Evolutionary conservation across 116 monocot genomes (phyloP).

Genomic region (Cymodocea nodosa): DNA sequence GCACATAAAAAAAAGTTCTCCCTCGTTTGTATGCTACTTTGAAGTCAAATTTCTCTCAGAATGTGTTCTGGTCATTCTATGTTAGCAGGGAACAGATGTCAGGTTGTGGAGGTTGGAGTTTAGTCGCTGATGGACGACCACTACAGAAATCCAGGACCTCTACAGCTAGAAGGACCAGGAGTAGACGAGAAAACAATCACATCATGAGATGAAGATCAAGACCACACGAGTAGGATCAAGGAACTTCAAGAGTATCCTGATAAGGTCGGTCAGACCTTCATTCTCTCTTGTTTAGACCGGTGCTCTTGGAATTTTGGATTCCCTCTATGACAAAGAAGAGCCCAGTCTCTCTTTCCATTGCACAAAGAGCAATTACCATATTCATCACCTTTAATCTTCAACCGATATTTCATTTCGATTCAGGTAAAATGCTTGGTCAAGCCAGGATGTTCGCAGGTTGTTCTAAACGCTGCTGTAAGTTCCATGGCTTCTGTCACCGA

Average conservation of each 20-base stretch:
- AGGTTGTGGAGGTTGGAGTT: too few relatives aligned
- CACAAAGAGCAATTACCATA: too few relatives aligned
- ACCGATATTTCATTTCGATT: not conserved
- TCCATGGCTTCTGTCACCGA: slow-evolving; percentile 81
- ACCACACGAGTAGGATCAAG: slow-evolving; percentile 98
- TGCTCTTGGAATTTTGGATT: too few relatives aligned
- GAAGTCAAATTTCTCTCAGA: too few relatives aligned
- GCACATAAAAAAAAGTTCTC: too few relatives aligned
- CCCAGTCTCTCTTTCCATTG: too few relatives aligned
- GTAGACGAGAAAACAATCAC: slow-evolving; percentile 54
- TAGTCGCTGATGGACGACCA: slow-evolving; percentile 85
- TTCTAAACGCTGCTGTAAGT: slow-evolving; percentile 85
- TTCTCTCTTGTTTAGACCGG: not conserved
- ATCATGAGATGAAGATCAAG: slow-evolving; percentile 76
- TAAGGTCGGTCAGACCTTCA: slow-evolving; percentile 2
- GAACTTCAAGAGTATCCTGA: slow-evolving; percentile 84
- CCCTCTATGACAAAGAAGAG: not conserved
- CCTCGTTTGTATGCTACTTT: too few relatives aligned
- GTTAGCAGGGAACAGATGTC: slow-evolving; percentile 63
- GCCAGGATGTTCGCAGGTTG: slow-evolving; percentile 84
- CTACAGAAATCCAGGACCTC: slow-evolving; percentile 85
- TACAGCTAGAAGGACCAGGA: slow-evolving; percentile 79
- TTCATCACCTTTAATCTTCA: too few relatives aligned
- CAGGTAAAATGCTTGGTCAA: slow-evolving; percentile 83
- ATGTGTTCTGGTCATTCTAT: not conserved